Base-by-base conservation (phyloP, 2,329 filamentous ascomycete species). In the Neonectria ditissima region DNA sequence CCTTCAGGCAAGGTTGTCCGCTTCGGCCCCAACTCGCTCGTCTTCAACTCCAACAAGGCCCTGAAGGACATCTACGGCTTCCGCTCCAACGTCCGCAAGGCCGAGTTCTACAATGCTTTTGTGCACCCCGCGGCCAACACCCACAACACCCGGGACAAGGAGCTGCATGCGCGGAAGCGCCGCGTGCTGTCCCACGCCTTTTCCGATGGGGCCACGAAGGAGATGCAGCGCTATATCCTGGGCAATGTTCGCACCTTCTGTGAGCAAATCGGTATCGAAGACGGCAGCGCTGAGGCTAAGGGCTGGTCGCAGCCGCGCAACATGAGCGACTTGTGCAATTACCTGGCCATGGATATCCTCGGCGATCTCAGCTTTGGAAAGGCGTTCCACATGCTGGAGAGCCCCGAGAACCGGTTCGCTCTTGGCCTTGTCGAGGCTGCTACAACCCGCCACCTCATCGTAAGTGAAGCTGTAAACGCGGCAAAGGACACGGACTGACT, bases 1-100 rank as follows among this genome's bases (percentile, higher is more conserved):
- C 10, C 5, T n/a, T 5, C 20, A 88, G 87, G 88, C 70, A 80
- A 83, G n/a, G 77, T 89, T 54, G 91, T 95, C n/a, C 91, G 93
- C 28, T 92, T 91, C 68, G 91, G 91, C 0, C 93, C 93, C 47
- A 93, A 93, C 77, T 88, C 87, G 64, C 80, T 97, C 44, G 92
- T 90, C 1, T 87, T 97, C 80, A 95, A 96, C 82, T 90, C 88
- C 58, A 86, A 86, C 65, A 84, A 85, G 8, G 90, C 91, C 1
- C 81, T 92, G 62, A 87, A 88, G 75, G 85, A 88, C 18, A 90
- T 91, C 65, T 89, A 91, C 78, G 87, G 88, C 67, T 87, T 89
- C 80, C 82, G 82, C 52, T 78, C 86, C 75, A 89, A 89, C 64
- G 87, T 90, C 30, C 81, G 84, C 77, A 92, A 93, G 79, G 85